Evolutionary conservation across 345 rosid genomes (phyloP).

Genomic region (Rhodamnia rubescens): DNA sequence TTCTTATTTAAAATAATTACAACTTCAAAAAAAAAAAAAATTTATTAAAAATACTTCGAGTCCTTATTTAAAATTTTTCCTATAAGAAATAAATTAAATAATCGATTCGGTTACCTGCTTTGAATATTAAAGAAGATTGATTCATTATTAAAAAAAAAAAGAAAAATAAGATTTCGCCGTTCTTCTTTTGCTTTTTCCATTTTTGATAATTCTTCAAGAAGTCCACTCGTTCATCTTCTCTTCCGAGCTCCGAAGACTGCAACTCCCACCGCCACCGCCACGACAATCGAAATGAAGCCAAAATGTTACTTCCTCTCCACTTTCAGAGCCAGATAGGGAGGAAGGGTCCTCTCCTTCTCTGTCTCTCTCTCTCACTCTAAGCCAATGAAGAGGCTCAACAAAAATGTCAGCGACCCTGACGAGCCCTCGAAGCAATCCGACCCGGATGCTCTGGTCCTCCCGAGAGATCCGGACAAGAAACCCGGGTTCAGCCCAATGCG

Average conservation of each 20-base stretch:
- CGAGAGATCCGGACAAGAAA: slow-evolving; percentile 20
- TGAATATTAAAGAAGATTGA: too few relatives aligned
- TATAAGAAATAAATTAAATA: too few relatives aligned
- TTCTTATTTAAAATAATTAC: too few relatives aligned
- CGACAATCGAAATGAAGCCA: neutral
- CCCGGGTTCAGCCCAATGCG: slow-evolving; percentile 12
- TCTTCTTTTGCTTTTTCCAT: neutral
- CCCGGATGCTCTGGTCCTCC: neutral
- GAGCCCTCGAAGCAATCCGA: slow-evolving; percentile 9
- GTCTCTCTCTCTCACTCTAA: neutral
- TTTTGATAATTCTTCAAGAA: neutral
- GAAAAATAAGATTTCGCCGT: neutral
- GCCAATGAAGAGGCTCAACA: slow-evolving; percentile 28
- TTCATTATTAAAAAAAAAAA: too few relatives aligned
- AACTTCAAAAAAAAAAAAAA: too few relatives aligned
- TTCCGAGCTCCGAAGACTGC: neutral
- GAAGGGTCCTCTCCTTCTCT: neutral
- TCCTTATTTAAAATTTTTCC: too few relatives aligned
- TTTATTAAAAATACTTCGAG: too few relatives aligned
- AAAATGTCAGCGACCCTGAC: neutral
- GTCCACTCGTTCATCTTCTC: neutral
- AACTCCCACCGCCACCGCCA: neutral
- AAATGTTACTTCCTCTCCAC: neutral
- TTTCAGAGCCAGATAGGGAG: neutral
- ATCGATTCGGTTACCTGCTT: too few relatives aligned